Percentiles rank a stretch among this genome's conserved stretches.
phyloP scores from a whole-genome alignment of 495 filamentous ascomycete species.

The Penicillium riverlandense region DNA sequence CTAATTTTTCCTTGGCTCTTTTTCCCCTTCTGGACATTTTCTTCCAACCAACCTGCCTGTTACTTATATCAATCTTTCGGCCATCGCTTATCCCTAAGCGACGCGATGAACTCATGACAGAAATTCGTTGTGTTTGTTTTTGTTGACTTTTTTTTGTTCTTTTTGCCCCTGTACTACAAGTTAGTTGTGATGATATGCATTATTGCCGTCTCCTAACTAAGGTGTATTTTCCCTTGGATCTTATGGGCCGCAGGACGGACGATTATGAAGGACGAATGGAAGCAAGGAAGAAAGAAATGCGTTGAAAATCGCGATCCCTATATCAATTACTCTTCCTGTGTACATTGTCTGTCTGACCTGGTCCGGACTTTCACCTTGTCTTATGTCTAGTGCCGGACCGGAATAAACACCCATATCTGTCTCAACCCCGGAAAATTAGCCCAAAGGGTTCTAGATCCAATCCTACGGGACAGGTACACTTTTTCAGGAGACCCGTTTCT shows the following conservation, averaged over 20 bases:
- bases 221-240: no score
- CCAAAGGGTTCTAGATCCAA: background rate
- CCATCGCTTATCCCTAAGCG: background rate
- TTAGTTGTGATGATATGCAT: background rate
- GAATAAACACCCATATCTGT: no score
- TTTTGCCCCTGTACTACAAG: background rate
- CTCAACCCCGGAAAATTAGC: conserved; percentile 1
- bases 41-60: background rate
- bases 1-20: background rate
- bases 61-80: conserved; percentile 2
- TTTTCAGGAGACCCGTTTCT: no score
- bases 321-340: background rate
- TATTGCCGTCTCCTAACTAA: no score
- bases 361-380: background rate
- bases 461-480: background rate
- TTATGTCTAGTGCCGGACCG: no score
- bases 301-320: no score
- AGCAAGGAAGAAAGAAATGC: no score
- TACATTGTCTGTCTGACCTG: background rate
- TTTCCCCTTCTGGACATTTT: conserved; percentile 13
- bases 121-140: conserved; percentile 5
- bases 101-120: conserved; percentile 12
- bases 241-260: no score
- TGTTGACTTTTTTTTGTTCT: no score
- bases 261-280: no score